Evolutionary conservation across 1,284 basidiomycete species (phyloP), one percentile per base, ranked within the genome.

Genomic region (Cronartium quercuum): DNA sequence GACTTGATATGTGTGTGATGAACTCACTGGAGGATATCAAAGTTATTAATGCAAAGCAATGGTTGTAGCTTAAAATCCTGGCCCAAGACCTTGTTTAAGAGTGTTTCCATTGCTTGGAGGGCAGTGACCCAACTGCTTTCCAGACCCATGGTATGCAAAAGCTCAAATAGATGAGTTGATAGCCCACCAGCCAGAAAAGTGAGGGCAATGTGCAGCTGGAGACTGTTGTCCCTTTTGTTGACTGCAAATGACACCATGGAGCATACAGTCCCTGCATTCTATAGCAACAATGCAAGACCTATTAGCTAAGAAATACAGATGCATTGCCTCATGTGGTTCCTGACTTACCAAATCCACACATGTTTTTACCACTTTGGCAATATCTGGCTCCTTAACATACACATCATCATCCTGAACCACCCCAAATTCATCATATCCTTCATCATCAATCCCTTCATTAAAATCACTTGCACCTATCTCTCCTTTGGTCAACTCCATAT

Each of bases 11-110:
- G 18, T 24, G 44, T 57, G 0, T 37, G 38, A 18, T 69, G 68
- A 18, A 44, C 37, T n/a, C 18, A 24, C 51, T 69, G 55, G 34
- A 61, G 58, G 15, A 69, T 61, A 62, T 69, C 58, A 4, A 69
- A 42, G 24, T 69, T 69, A 41, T 69, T 42, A 18, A 69, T 69
- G 18, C 68, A 69, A 9, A 69, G 41, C n/a, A 40, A 62, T 21
- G 58, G 68, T 9, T 34, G 4, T 24, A 69, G 38, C 3, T 29
- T 41, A 18, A 41, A 60, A 5, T 35, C 34, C 6, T 38, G 18
- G 6, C 44, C n/a, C 47, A 61, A 35, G 4, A 58, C 12, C 21
- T 18, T 21, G 42, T 35, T 10, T 24, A 55, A 57, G 9, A 61
- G 55, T 9, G 38, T n/a, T 47, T 12, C 58, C 1, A 69, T 42